Base-by-base conservation (phyloP, 192 early-diverging fungal species). In the Coemansia sp. region DNA sequence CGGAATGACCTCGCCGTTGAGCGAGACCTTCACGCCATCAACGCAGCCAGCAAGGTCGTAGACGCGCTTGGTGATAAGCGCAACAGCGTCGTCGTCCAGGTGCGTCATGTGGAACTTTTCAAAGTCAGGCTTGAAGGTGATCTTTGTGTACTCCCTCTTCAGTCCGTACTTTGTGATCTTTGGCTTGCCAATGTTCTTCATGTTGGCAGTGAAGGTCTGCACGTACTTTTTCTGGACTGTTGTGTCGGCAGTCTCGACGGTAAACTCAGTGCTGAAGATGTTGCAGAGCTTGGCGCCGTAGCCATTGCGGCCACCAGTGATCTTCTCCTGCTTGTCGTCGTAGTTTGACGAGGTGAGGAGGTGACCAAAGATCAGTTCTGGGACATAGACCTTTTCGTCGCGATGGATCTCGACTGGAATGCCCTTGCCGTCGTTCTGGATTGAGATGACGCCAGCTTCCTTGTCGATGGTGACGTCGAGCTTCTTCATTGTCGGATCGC, bases 341-440 rank as follows among this genome's bases (percentile, higher is more conserved):
- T 97, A 99, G 82, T 99, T 97, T 50, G 92, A 94, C 6, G 94
- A 96, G 2, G 97, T 99, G 28, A 99, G 82, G 28, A 99, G 79
- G 61, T 98, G 94, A 0, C 95, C 95, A 78, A 99, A 98, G 57
- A 99, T 97, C 38, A 99, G 85, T 59, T 99, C 95, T 0, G 97
- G 97, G 4, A 99, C 94, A 50, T 96, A 97, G 29, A 94, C 84
- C 15, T 86, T 70, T 72, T 97, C 92, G 54, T 92, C 86, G 47
- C 88, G 83, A 69, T 99, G 97, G 19, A 97, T 89, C 67, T 94
- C 87, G 38, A 99, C 83, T 0, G 97, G 97, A 54, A 99, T 98
- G 27, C 97, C 97, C 64, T 82, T 82, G 44, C 97, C 97, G 60
- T 96, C 96, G 72, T 99, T 99, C 67, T 85, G 87, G 53, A 99